phyloP scores from a whole-genome alignment of 1,284 basidiomycete species.

The Cutaneotrichosporon dermatis region DNA sequence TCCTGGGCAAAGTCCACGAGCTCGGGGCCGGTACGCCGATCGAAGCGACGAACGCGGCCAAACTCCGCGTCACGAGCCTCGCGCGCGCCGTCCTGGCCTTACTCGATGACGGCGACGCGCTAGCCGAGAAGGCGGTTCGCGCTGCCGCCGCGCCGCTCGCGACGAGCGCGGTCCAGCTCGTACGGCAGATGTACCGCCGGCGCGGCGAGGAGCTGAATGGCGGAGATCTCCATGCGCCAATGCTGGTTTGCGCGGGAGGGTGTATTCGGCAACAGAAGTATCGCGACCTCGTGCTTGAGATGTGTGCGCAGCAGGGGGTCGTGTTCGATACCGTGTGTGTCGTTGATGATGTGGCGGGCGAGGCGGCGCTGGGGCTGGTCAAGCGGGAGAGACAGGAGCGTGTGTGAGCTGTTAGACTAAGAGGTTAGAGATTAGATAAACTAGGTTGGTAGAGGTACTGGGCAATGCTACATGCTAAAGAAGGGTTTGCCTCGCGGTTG shows the following conservation, averaged over 20 bases:
- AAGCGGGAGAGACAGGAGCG: background rate
- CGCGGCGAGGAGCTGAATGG: conserved; percentile 4
- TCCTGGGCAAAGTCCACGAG: conserved; percentile 32
- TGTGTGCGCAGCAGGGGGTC: conserved; percentile 20
- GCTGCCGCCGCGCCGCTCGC: conserved; percentile 22
- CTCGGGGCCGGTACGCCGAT: conserved; percentile 25
- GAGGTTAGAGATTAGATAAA: too few relatives aligned
- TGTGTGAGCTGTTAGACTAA: too few relatives aligned
- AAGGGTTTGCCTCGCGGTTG: too few relatives aligned
- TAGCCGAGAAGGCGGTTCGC: conserved; percentile 23
- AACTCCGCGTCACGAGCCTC: conserved; percentile 29
- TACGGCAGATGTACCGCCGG: conserved; percentile 18
- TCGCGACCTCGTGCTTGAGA: conserved; percentile 19
- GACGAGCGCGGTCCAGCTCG: conserved; percentile 20
- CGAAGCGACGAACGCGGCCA: conserved; percentile 31
- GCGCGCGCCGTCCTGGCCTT: conserved; percentile 22
- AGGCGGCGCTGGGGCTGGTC: conserved; percentile 28
- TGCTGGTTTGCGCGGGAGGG: conserved; percentile 30
- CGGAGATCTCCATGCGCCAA: conserved; percentile 6
- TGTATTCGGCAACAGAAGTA: conserved; percentile 31
- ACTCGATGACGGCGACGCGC: conserved; percentile 19
- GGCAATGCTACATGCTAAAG: too few relatives aligned
- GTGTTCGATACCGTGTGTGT: conserved; percentile 23
- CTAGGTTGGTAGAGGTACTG: too few relatives aligned
- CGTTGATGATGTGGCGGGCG: conserved; percentile 30